These are phyloP conservation scores for Daldinia sp. DNA, from an alignment of 2,329 filamentous ascomycete genomes.

Conservation along the genomic window DNA sequence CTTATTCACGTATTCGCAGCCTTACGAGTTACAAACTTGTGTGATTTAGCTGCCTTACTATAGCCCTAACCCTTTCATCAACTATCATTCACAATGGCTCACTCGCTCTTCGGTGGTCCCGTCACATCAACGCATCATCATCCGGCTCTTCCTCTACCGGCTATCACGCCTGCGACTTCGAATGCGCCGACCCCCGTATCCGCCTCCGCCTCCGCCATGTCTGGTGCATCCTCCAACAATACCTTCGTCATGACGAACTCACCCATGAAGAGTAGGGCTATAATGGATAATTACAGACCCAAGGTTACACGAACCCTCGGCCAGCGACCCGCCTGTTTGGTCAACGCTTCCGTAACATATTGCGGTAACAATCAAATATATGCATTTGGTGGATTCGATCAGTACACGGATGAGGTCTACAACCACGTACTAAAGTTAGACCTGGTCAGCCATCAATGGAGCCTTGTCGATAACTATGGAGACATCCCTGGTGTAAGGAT, in stretches of 20 bases:
- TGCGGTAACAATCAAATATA: slow-evolving; percentile 98
- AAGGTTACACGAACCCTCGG: slow-evolving; percentile 81
- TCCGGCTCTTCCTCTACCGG: slow-evolving; percentile 38
- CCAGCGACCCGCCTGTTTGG: slow-evolving; percentile 88
- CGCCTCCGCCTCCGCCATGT: slow-evolving; percentile 51
- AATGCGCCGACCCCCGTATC: slow-evolving; percentile 53
- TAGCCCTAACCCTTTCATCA: slow-evolving; percentile 36
- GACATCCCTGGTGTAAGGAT: slow-evolving; percentile 97
- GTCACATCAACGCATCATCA: slow-evolving; percentile 35
- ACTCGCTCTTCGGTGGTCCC: slow-evolving; percentile 48
- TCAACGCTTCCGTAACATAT: slow-evolving; percentile 99
- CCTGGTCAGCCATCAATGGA: slow-evolving; percentile 89
- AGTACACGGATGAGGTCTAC: slow-evolving; percentile 98
- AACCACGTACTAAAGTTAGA: slow-evolving; percentile 95
- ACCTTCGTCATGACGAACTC: slow-evolving; percentile 93
- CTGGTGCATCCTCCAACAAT: slow-evolving; percentile 69
- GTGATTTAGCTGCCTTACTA: background rate
- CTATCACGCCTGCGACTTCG: slow-evolving; percentile 48
- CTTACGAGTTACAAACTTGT: slow-evolving; percentile 9
- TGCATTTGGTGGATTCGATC: slow-evolving; percentile 97
- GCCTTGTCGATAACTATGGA: slow-evolving; percentile 95
- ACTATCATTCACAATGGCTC: slow-evolving; percentile 36
- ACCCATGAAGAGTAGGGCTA: slow-evolving; percentile 71
- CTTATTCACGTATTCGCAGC: slow-evolving; percentile 7
- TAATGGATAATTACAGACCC: slow-evolving; percentile 80